Base-by-base conservation (phyloP, 345 rosid genomes). In the Salix dunnii region DNA sequence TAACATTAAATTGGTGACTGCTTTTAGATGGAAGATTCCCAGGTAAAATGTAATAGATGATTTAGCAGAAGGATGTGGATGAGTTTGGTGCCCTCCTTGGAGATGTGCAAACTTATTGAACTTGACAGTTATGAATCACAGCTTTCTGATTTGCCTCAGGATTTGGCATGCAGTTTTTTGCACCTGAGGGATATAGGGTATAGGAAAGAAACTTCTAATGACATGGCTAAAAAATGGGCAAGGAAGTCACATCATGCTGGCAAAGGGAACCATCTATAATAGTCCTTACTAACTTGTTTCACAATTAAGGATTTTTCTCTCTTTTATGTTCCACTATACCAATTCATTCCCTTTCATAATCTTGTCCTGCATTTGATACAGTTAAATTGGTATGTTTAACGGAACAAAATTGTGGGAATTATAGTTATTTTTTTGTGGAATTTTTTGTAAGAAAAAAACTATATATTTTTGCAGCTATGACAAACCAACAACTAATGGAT, bases 401-500 rank as follows among this genome's bases (percentile, higher is more conserved):
- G 9, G 48, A 62, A 46, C 53, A 23, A 35, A 42, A 61, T 36
- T 3, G 7, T 11, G 43, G 21, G 17, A 31, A 58, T 49, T 62
- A 3, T 51, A 28, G n/a, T 28, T 69, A 61, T 25, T 28, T 74
- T 65, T 65, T 30, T 9, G 13, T 73, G 67, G 55, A 49, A 55
- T 68, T 67, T 21, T 61, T 66, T 81, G 69, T 81, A 60, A 83
- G 31, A 65, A 42, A 7, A 64, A 72, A 66, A 12, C 28, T 78
- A 20, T 77, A 63, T 33, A 58, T 9, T 71, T 76, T 77, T 74
- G 79, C 92, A 93, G 98, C 91, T 33, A 93, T 96, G 98, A 83
- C 97, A 61, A 92, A 92, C 82, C 90, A 93, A 81, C 89, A 91
- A 76, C 86, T 93, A 46, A 77, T 90, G 84, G 87, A 92, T 85